Percentiles rank a stretch among this genome's conserved stretches.
Evolutionary conservation across 768 basidiomycete species (phyloP).

Genomic region (Tulasnella sp.): DNA sequence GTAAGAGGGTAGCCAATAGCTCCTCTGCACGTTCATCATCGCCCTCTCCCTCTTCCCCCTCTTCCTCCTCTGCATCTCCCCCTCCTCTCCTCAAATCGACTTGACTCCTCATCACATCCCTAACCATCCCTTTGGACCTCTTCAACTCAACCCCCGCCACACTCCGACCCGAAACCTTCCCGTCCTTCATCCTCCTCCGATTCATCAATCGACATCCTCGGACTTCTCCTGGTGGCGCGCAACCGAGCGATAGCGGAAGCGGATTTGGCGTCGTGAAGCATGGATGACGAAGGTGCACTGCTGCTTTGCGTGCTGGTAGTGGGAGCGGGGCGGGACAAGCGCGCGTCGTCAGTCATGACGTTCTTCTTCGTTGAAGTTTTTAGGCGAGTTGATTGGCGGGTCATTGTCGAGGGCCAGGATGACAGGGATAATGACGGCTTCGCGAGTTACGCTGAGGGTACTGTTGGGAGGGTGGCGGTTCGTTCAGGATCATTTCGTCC

Average conservation of each 20-base stretch:
- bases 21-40: not conserved
- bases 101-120: constrained; percentile 29
- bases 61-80: not conserved
- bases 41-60: no score
- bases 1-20: not conserved
- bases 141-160: constrained; percentile 34
- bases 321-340: constrained; percentile 21
- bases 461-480: no score
- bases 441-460: not conserved
- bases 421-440: no score
- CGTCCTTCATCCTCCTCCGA: constrained; percentile 36
- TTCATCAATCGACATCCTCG: constrained; percentile 55
- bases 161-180: constrained; percentile 19
- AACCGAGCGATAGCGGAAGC: no score
- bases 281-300: constrained; percentile 1
- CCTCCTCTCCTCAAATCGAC: not conserved
- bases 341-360: not conserved
- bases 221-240: constrained; percentile 27
- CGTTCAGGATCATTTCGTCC: not conserved
- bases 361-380: no score
- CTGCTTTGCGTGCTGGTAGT: constrained; percentile 26
- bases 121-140: constrained; percentile 30
- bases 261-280: not conserved
- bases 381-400: not conserved
- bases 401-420: not conserved